These are phyloP conservation scores for Viola odorata DNA, from an alignment of 345 rosid genomes.

Conservation along the genomic window DNA sequence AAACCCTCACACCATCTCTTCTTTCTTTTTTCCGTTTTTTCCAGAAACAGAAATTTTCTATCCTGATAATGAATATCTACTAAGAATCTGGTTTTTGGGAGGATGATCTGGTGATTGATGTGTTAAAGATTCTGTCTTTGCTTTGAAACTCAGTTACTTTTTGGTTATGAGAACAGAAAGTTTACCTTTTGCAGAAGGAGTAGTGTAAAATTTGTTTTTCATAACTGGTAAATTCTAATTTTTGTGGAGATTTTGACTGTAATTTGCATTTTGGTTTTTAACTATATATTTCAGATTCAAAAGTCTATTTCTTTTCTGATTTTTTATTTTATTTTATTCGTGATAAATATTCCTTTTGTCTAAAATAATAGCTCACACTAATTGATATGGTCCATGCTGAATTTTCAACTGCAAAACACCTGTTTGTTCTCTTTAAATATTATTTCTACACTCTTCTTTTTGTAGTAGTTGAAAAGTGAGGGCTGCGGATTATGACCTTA, in stretches of 20 bases:
- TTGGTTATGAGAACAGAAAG: background rate
- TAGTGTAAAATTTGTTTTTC: too few species aligned
- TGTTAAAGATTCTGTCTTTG: background rate
- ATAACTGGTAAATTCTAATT: background rate
- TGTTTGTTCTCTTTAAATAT: too few species aligned
- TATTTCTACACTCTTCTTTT: background rate
- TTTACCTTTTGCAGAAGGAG: background rate
- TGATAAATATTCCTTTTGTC: too few species aligned
- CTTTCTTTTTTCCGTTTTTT: background rate
- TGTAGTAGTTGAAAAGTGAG: too few species aligned
- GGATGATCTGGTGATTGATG: background rate
- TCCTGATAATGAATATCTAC: background rate
- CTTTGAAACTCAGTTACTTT: slow-evolving; percentile 2
- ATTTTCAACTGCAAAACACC: too few species aligned
- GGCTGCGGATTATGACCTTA: background rate
- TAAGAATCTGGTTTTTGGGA: background rate
- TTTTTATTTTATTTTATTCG: background rate
- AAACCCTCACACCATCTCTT: background rate
- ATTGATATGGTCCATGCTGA: background rate
- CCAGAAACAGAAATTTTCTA: background rate
- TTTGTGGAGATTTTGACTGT: slow-evolving; percentile 1
- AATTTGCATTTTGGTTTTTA: background rate
- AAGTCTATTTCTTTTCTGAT: background rate
- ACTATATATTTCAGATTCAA: background rate
- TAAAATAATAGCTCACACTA: background rate